Conservation (phyloP, 495 filamentous ascomycete species). For the Oleoguttula mirabilis region DNA sequence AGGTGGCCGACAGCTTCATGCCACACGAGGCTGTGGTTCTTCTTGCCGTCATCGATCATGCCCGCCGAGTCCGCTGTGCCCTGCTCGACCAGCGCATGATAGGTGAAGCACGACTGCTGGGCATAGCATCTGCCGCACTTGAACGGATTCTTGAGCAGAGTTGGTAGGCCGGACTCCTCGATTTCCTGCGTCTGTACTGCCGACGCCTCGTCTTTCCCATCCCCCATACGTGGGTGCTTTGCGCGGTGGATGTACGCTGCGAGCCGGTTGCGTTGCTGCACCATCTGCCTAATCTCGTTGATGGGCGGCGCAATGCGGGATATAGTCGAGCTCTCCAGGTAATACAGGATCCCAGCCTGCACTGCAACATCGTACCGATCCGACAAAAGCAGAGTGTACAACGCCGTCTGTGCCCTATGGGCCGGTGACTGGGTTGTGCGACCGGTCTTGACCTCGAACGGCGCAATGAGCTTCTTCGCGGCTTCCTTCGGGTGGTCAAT, state of each 20-base stretch:
- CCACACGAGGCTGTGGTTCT: constrained; percentile 35
- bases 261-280: constrained; percentile 86
- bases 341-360: constrained; percentile 80
- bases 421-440: constrained; percentile 58
- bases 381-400: constrained; percentile 86
- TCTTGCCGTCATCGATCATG: constrained; percentile 46
- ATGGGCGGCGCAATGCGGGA: constrained; percentile 71
- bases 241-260: constrained; percentile 52
- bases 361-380: constrained; percentile 92
- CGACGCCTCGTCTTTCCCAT: neutral
- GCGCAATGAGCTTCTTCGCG: constrained; percentile 61
- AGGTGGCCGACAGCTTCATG: constrained; percentile 18
- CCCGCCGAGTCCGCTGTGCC: constrained; percentile 33
- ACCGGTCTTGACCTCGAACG: constrained; percentile 91
- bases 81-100: constrained; percentile 81
- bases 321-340: constrained; percentile 78
- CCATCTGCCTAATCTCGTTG: constrained; percentile 83
- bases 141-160: constrained; percentile 68
- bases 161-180: constrained; percentile 57
- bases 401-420: constrained; percentile 84
- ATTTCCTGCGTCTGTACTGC: constrained; percentile 10
- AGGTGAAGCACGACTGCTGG: constrained; percentile 77
- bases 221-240: constrained; percentile 37
- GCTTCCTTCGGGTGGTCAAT: constrained; percentile 43
- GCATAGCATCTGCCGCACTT: constrained; percentile 78